phyloP scores from a whole-genome alignment of 179 eudicot genomes.

The Camellia oleifera region DNA sequence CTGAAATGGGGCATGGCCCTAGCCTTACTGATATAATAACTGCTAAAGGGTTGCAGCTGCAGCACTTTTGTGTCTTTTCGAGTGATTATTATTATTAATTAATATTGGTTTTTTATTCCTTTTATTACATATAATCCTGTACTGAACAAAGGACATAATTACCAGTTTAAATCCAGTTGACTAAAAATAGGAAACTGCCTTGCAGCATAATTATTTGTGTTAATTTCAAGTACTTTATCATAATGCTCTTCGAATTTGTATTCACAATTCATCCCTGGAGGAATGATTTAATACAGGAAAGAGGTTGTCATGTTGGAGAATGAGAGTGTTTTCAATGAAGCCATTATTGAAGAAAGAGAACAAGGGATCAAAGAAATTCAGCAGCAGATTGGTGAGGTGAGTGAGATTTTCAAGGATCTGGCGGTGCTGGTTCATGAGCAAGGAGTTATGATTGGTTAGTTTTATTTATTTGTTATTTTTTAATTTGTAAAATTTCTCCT shows the following conservation, averaged over 20 bases:
- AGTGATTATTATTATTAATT: not conserved
- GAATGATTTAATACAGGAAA: constrained; percentile 34
- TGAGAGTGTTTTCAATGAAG: constrained; percentile 49
- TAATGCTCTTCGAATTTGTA: not conserved
- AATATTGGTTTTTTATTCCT: not conserved
- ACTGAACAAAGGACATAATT: not conserved
- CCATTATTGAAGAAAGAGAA: constrained; percentile 60
- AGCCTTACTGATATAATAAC: not conserved
- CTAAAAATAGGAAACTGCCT: not conserved
- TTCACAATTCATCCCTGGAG: not conserved
- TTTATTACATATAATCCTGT: not conserved
- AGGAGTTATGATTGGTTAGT: constrained; percentile 50
- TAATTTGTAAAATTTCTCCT: too few relatives aligned
- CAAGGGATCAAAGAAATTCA: constrained; percentile 62
- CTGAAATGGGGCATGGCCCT: not conserved
- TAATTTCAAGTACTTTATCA: not conserved
- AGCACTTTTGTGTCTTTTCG: not conserved
- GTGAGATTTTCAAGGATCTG: constrained; percentile 22
- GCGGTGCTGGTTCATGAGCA: constrained; percentile 26
- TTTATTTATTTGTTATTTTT: not conserved
- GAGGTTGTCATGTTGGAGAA: constrained; percentile 36
- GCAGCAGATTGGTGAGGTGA: constrained; percentile 39
- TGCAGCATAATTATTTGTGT: not conserved
- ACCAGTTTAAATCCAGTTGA: not conserved
- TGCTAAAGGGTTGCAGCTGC: not conserved